phyloP scores from a whole-genome alignment of 2,329 filamentous ascomycete species.

The Fusarium sp. region DNA sequence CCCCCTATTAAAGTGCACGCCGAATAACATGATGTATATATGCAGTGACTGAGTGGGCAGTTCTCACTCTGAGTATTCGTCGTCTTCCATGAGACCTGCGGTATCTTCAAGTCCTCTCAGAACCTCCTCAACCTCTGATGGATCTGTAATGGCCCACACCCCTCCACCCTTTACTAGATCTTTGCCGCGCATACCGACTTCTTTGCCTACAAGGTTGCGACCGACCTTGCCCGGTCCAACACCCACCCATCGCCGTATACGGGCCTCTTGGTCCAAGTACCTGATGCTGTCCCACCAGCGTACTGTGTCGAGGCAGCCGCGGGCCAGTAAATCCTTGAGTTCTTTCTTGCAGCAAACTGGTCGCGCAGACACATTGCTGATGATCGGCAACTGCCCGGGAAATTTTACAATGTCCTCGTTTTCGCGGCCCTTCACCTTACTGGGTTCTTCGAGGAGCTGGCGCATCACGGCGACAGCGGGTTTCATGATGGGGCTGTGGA shows the following conservation, averaged over 20 bases:
- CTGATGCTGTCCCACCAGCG: constrained; percentile 94
- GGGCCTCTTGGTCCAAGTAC: constrained; percentile 85
- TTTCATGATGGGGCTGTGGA: constrained; percentile 92
- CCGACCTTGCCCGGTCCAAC: constrained; percentile 95
- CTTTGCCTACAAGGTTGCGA: constrained; percentile 91
- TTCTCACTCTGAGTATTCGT: constrained; percentile 51
- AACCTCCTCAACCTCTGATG: constrained; percentile 77
- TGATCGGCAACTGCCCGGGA: constrained; percentile 78
- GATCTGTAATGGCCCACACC: constrained; percentile 90
- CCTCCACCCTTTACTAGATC: constrained; percentile 87
- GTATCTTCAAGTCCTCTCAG: constrained; percentile 74
- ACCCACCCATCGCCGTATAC: constrained; percentile 86
- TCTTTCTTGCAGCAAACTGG: constrained; percentile 80
- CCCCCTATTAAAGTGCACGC: constrained; percentile 21
- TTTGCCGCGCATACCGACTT: constrained; percentile 85
- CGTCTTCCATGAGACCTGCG: constrained; percentile 62
- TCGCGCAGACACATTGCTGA: constrained; percentile 86
- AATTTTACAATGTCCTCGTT: constrained; percentile 76
- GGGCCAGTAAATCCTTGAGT: constrained; percentile 80
- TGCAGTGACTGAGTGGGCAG: neutral
- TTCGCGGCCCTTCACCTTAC: constrained; percentile 63
- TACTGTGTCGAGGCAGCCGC: constrained; percentile 91
- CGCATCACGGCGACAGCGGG: constrained; percentile 82
- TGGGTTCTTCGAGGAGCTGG: constrained; percentile 70
- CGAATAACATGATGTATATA: constrained; percentile 2